These are phyloP conservation scores for Glaciozyma antarctica DNA, from an alignment of 768 basidiomycete genomes.

Conservation along the genomic window DNA sequence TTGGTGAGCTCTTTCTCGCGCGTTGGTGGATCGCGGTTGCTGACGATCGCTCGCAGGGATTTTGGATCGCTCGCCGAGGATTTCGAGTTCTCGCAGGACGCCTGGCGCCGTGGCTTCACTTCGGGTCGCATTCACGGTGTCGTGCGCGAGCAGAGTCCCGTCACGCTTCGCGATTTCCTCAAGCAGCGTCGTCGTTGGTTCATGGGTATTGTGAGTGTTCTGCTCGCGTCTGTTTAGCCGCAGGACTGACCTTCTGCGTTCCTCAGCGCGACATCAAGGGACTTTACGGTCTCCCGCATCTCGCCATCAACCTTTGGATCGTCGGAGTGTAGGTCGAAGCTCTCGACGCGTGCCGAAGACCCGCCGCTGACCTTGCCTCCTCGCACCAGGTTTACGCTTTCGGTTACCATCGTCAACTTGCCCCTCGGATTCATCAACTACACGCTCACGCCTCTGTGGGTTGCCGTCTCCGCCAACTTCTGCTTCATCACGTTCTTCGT, in stretches of 20 bases:
- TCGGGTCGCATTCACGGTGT: conserved; percentile 38
- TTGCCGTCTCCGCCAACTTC: conserved; percentile 38
- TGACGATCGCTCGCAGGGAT: conserved; percentile 13
- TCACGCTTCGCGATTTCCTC: conserved; percentile 38
- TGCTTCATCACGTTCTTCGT: conserved; percentile 37
- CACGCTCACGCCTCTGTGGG: conserved; percentile 37
- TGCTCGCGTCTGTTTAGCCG: too few relatives aligned
- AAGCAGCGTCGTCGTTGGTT: conserved; percentile 40
- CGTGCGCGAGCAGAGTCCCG: conserved; percentile 37
- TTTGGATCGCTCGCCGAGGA: conserved; percentile 39
- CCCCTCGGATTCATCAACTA: conserved; percentile 37
- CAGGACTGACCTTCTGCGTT: background rate
- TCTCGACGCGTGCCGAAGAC: background rate
- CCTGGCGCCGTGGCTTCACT: conserved; percentile 38
- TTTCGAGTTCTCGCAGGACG: conserved; percentile 39
- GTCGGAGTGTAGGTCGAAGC: conserved; percentile 28
- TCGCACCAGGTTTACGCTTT: conserved; percentile 32
- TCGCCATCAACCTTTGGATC: conserved; percentile 35
- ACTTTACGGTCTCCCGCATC: conserved; percentile 37
- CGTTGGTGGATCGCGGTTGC: background rate
- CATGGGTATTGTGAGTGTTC: conserved; percentile 34
- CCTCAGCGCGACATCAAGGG: conserved; percentile 36
- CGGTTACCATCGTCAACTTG: conserved; percentile 37
- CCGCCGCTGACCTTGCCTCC: background rate
- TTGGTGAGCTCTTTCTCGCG: conserved; percentile 14